phyloP scores from a whole-genome alignment of 1,284 basidiomycete species.

The Boletus semigastroideus region DNA sequence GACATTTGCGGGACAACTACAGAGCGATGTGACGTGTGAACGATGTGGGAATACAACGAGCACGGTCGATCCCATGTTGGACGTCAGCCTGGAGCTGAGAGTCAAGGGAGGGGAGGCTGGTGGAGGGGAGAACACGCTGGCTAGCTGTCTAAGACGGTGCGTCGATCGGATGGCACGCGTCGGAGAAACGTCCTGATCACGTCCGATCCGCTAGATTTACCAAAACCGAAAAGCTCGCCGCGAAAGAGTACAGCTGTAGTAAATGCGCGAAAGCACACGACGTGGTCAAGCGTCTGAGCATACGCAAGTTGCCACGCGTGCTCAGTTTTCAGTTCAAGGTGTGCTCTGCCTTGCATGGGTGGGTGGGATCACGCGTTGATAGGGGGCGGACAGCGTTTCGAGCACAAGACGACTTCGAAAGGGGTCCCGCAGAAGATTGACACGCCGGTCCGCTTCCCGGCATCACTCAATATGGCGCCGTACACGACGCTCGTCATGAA shows the following conservation, averaged over 20 bases:
- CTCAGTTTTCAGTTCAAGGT: constrained; percentile 97
- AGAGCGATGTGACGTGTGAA: constrained; percentile 89
- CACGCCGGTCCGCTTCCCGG: constrained; percentile 79
- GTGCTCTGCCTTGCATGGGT: not conserved
- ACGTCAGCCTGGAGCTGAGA: constrained; percentile 86
- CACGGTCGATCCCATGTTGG: constrained; percentile 88
- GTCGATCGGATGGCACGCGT: constrained; percentile 6
- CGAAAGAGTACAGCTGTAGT: constrained; percentile 72
- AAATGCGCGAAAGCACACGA: constrained; percentile 73
- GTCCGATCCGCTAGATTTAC: constrained; percentile 55
- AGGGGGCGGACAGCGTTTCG: constrained; percentile 70
- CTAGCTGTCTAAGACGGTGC: constrained; percentile 69
- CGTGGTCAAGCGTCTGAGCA: constrained; percentile 82
- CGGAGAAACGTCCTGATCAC: not conserved
- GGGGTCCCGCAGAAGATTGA: constrained; percentile 82
- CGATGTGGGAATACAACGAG: constrained; percentile 73
- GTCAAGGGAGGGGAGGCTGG: constrained; percentile 46
- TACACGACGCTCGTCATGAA: constrained; percentile 71
- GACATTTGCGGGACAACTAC: constrained; percentile 85
- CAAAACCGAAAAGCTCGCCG: constrained; percentile 68
- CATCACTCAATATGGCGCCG: constrained; percentile 84
- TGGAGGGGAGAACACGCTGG: constrained; percentile 57
- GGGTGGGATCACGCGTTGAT: no score
- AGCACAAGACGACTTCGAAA: constrained; percentile 79
- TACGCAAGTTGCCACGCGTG: constrained; percentile 86